Conservation (phyloP, 2,329 filamentous ascomycete genomes). For the Coniella vitis region DNA sequence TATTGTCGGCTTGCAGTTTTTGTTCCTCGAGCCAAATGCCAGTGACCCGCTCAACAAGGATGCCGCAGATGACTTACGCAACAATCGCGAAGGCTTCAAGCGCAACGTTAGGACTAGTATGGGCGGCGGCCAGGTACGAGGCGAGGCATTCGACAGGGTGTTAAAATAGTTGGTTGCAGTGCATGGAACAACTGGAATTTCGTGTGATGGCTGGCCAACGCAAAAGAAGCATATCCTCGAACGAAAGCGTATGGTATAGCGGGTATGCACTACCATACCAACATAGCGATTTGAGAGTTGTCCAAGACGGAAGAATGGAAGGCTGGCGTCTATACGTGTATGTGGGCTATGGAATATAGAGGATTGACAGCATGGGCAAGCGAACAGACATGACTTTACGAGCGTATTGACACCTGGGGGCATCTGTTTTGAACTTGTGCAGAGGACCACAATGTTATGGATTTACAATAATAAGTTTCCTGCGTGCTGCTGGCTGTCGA, state of each 20-base stretch:
- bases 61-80: conserved; percentile 83
- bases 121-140: conserved; percentile 70
- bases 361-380: background rate
- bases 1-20: conserved; percentile 90
- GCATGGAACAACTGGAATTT: no score
- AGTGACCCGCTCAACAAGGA: conserved; percentile 98
- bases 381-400: conserved; percentile 1
- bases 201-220: no score
- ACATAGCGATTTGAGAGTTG: conserved; percentile 5
- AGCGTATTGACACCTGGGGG: background rate
- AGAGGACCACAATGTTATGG: background rate
- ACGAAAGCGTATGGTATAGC: background rate
- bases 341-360: conserved; percentile 2
- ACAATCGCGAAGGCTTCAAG: conserved; percentile 83
- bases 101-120: conserved; percentile 82
- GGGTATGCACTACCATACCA: no score
- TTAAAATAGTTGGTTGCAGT: conserved; percentile 45
- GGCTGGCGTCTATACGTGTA: background rate
- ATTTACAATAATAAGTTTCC: background rate
- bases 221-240: no score
- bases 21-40: conserved; percentile 96
- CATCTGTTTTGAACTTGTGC: background rate
- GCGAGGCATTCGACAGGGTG: conserved; percentile 70
- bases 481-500: no score
- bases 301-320: background rate